Evolutionary conservation across 2,329 filamentous ascomycete genomes (phyloP), one percentile per base, ranked within the genome.

Genomic region (Gyromitra esculenta): DNA sequence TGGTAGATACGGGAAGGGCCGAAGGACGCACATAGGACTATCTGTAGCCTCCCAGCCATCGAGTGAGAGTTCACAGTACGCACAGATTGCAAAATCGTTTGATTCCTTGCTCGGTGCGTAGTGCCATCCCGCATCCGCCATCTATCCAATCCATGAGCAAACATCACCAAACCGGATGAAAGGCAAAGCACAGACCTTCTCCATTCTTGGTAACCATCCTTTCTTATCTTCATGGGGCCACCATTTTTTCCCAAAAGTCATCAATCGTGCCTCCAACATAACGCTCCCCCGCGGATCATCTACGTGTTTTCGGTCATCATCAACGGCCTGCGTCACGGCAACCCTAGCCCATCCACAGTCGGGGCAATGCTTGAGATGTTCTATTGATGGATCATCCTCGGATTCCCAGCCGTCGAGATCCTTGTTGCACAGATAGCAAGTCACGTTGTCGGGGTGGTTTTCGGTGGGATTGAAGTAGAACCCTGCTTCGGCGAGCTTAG

Each of bases 11-110:
- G 8, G 5, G 21, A 21, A 35, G 76, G 65, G 78, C 81, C 60
- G 18, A 41, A 15, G 9, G 18, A 82, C 91, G 84, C 83, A 94
- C 90, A 91, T 88, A 77, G 96, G 96, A 82, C 97, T 93, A 83
- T 99, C 96, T 75, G 91, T 90, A 0, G 91, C 91, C 82, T 98
- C 96, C 96, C 96, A 99, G 5, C 94, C 94, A 83, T 98, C 95
- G 9, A 99, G 87, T 9, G 91, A 93, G 15, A 98, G 85, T 73
- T 92, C 89, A 85, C 96, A 99, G 84, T 98, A 97, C 37, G 92
- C 88, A 82, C 96, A 99, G 9, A 92, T 96, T 8, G 93, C 92
- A 85, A 95, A 92, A 83, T 99, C 96, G 79, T 96, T 91, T 11
- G 90, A 93, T 56, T 95, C 93, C 56, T 89, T 85, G 5, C 89